Conservation (phyloP, 208 protist genomes). For the Trypanosoma theileri region DNA sequence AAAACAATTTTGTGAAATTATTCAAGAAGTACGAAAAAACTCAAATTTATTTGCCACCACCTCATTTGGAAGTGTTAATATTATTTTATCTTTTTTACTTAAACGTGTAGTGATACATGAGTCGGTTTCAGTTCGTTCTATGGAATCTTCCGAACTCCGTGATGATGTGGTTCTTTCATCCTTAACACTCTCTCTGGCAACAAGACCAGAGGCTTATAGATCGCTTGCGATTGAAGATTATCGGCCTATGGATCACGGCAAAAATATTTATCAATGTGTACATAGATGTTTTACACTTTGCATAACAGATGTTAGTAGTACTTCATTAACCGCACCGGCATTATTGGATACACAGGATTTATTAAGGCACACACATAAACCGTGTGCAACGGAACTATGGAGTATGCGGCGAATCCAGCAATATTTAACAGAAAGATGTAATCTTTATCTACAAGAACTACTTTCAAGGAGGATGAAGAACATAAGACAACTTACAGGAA, state of each 20-base stretch:
- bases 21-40: constrained; percentile 20
- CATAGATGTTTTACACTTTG: constrained; percentile 38
- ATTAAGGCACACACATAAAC: constrained; percentile 12
- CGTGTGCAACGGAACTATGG: constrained; percentile 30
- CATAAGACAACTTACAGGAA: not conserved
- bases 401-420: constrained; percentile 29
- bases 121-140: not conserved
- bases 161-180: constrained; percentile 31
- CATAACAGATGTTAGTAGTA: constrained; percentile 34
- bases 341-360: constrained; percentile 31
- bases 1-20: constrained; percentile 25
- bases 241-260: constrained; percentile 33
- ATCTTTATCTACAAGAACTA: constrained; percentile 5
- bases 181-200: constrained; percentile 37
- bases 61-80: constrained; percentile 19
- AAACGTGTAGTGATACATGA: not conserved
- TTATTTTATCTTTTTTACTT: constrained; percentile 43
- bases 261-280: constrained; percentile 38
- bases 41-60: not conserved
- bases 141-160: not conserved
- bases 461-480: not conserved
- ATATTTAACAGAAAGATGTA: constrained; percentile 29
- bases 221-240: constrained; percentile 32
- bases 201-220: constrained; percentile 34
- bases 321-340: constrained; percentile 8